phyloP scores from a whole-genome alignment of 805 yeast genomes.

The Cyberlindnera nakhonratchasimensis region DNA sequence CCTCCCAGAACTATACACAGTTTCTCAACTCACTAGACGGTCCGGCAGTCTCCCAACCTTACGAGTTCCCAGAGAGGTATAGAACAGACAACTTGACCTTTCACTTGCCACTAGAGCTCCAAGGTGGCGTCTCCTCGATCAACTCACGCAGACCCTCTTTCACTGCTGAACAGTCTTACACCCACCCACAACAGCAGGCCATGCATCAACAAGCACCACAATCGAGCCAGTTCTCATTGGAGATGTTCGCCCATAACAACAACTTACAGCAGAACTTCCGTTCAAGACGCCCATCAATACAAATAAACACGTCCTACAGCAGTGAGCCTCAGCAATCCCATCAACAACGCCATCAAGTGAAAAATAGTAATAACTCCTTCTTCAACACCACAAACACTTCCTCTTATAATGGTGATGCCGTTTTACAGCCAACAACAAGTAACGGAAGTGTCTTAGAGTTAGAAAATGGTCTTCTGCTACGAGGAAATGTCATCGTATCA shows the following conservation, averaged over 20 bases:
- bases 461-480: slow-evolving; percentile 61
- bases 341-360: slow-evolving; percentile 8
- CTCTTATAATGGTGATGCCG: neutral
- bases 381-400: neutral
- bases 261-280: slow-evolving; percentile 18
- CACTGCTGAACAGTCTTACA: slow-evolving; percentile 49
- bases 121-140: slow-evolving; percentile 61
- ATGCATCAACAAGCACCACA: slow-evolving; percentile 11
- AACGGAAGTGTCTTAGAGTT: slow-evolving; percentile 32
- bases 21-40: slow-evolving; percentile 4
- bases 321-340: slow-evolving; percentile 5
- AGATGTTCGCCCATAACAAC: slow-evolving; percentile 8
- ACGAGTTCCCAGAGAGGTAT: slow-evolving; percentile 1
- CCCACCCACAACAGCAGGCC: slow-evolving; percentile 28
- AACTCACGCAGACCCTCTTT: slow-evolving; percentile 71
- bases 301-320: slow-evolving; percentile 13
- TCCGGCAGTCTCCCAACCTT: slow-evolving; percentile 1
- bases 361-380: neutral
- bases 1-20: slow-evolving; percentile 15
- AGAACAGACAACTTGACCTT: slow-evolving; percentile 9
- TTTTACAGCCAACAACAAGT: neutral
- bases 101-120: slow-evolving; percentile 51
- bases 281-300: slow-evolving; percentile 27
- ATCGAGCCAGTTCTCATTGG: slow-evolving; percentile 8
- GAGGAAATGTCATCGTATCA: slow-evolving; percentile 54